Evolutionary conservation across 495 filamentous ascomycete genomes (phyloP).

Genomic region (Pyronema omphalodes): DNA sequence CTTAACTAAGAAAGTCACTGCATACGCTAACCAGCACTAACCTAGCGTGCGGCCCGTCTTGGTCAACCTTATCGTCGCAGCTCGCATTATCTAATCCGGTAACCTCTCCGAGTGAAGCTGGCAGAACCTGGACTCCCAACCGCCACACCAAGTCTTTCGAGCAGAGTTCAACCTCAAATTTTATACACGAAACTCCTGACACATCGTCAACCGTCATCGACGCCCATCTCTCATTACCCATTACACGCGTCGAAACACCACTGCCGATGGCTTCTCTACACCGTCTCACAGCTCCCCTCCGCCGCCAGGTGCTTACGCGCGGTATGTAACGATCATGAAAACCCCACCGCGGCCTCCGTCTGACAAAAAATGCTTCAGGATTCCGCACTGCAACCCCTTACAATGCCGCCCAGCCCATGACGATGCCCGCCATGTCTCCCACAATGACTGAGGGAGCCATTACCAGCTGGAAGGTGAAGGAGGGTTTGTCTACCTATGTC

Average conservation of each 20-base stretch:
- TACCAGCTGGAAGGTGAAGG: conserved; percentile 55
- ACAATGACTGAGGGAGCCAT: conserved; percentile 82
- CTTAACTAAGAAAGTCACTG: no score
- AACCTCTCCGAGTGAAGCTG: neutral
- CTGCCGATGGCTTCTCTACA: conserved; percentile 28
- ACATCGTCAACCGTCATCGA: neutral
- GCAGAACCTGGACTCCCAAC: neutral
- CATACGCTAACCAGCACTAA: no score
- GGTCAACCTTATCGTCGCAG: no score
- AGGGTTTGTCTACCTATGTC: conserved; percentile 32
- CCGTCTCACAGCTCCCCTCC: conserved; percentile 29
- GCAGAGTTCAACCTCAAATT: conserved; percentile 10
- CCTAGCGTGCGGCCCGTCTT: no score
- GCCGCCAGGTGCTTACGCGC: conserved; percentile 33
- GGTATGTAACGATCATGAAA: conserved; percentile 26
- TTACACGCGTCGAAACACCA: conserved; percentile 3
- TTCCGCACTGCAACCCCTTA: conserved; percentile 40
- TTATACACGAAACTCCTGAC: neutral
- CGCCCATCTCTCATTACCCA: neutral
- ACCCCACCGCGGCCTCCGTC: neutral
- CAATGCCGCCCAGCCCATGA: conserved; percentile 56
- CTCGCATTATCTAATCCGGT: no score
- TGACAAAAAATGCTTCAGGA: conserved; percentile 27
- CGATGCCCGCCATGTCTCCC: conserved; percentile 70
- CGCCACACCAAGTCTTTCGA: neutral